Evolutionary conservation across 2,329 filamentous ascomycete genomes (phyloP), one percentile per base, ranked within the genome.

Genomic region (Beauveria bassiana): DNA sequence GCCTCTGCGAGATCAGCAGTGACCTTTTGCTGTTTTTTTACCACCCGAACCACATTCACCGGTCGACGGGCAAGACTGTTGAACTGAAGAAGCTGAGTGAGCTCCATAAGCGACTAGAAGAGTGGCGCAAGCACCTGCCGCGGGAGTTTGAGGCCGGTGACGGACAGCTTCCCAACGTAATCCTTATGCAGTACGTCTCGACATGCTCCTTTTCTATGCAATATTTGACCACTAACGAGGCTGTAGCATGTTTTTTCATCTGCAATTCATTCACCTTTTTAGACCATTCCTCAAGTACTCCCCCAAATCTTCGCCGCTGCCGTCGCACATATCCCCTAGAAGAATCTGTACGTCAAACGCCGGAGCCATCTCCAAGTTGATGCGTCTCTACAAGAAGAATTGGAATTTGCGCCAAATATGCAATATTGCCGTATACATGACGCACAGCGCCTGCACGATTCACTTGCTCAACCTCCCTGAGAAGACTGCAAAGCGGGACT

Each of bases 361-460:
- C 0, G 86, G 88, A 2, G 87, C 88, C 65, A 95, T 98, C 61
- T 97, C 93, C 0, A 98, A 97, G 70, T 79, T 97, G n/a, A 88
- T 97, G 77, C 87, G 95, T 0, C 78, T 97, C 1, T 99, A 98
- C 76, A 97, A 96, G 73, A 91, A 93, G 67, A 88, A 88, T 1
- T 96, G 96, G 73, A 91, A 93, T 10, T 77, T 98, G 14, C 86
- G 91, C 5, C 93, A 98, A 71, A 96, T 99, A 40, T 96, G 91
- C 76, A 98, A 98, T 70, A 91, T 98, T 68, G 93, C 90, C 3
- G 92, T 98, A 0, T 99, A 99, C 73, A 97, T 98, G 75, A 83
- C 90, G 0, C 93, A 98, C 72, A 95, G 91, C 5, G 93, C 95
- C 34, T 96, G 92, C 71, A 97, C 92, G 0, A 96, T 98, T 45